Conservation (phyloP, 495 filamentous ascomycete genomes). For the Trichoderma reesei region DNA sequence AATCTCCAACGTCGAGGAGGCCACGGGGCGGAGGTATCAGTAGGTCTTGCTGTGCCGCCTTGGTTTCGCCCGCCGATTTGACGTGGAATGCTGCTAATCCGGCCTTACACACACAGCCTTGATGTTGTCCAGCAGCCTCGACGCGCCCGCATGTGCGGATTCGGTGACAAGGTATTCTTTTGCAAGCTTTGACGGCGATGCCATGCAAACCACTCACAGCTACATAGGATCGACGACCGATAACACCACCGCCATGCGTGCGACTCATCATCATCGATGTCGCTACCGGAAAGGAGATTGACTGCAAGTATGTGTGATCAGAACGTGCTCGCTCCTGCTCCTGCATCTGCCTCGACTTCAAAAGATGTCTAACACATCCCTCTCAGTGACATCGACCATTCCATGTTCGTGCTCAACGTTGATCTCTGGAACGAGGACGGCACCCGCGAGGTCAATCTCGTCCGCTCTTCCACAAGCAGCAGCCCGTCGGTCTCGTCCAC, state of each 20-base stretch:
- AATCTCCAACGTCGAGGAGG: not conserved
- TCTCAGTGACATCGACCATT: constrained; percentile 56
- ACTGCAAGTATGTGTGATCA: constrained; percentile 84
- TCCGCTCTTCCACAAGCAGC: constrained; percentile 58
- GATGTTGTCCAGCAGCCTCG: constrained; percentile 85
- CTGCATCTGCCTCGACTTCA: too few relatives aligned
- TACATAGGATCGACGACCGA: constrained; percentile 79
- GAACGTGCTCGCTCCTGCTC: too few relatives aligned
- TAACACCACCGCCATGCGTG: constrained; percentile 92
- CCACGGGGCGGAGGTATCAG: not conserved
- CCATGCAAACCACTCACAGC: constrained; percentile 7
- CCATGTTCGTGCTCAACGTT: constrained; percentile 86
- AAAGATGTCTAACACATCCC: not conserved
- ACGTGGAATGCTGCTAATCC: not conserved
- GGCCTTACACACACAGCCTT: constrained; percentile 48
- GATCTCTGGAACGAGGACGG: constrained; percentile 85
- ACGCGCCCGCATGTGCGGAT: constrained; percentile 96
- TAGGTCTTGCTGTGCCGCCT: not conserved
- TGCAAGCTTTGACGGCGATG: not conserved
- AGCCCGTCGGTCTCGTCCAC: constrained; percentile 86
- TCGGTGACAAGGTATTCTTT: constrained; percentile 81
- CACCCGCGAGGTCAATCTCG: constrained; percentile 83
- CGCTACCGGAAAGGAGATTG: constrained; percentile 72
- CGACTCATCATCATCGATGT: constrained; percentile 72
- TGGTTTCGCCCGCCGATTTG: not conserved